Evolutionary conservation across 2,329 filamentous ascomycete species (phyloP).

Genomic region (Penicillium psychrosexuale): DNA sequence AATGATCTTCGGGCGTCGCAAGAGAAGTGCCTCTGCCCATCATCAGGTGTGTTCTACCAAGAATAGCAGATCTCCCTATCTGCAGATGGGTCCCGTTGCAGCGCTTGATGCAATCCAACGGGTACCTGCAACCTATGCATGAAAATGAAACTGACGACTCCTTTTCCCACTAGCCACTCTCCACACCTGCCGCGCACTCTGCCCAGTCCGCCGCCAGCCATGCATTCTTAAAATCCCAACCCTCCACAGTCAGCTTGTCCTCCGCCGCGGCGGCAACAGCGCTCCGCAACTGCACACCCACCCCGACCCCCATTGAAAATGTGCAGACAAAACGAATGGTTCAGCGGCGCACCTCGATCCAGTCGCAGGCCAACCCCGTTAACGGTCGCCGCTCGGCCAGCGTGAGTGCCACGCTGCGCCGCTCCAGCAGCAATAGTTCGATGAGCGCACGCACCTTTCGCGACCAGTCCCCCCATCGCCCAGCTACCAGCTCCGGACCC

Average conservation of each 20-base stretch:
- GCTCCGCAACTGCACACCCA: constrained; percentile 71
- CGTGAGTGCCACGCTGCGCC: constrained; percentile 51
- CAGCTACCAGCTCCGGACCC: constrained; percentile 45
- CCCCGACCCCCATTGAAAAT: constrained; percentile 74
- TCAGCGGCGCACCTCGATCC: constrained; percentile 68
- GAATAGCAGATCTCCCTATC: neutral
- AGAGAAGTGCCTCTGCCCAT: constrained; percentile 43
- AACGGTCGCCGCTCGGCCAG: constrained; percentile 41
- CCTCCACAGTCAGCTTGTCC: constrained; percentile 66
- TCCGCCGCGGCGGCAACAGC: constrained; percentile 84
- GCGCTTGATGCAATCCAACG: neutral
- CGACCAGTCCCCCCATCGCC: constrained; percentile 61
- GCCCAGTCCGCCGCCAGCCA: constrained; percentile 77
- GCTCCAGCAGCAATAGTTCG: constrained; percentile 69
- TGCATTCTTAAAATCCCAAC: constrained; percentile 69
- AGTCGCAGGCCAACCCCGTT: constrained; percentile 59
- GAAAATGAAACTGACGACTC: constrained; percentile 12
- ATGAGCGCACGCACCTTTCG: constrained; percentile 90
- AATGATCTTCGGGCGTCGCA: constrained; percentile 42
- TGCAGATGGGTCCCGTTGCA: neutral
- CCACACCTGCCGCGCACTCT: constrained; percentile 63
- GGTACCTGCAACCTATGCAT: constrained; percentile 9
- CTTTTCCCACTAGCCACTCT: constrained; percentile 56
- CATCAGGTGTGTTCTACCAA: constrained; percentile 27
- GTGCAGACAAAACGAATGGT: constrained; percentile 84